These are phyloP conservation scores for Podaxis pistillaris DNA, from an alignment of 768 basidiomycete species.

Conservation along the genomic window DNA sequence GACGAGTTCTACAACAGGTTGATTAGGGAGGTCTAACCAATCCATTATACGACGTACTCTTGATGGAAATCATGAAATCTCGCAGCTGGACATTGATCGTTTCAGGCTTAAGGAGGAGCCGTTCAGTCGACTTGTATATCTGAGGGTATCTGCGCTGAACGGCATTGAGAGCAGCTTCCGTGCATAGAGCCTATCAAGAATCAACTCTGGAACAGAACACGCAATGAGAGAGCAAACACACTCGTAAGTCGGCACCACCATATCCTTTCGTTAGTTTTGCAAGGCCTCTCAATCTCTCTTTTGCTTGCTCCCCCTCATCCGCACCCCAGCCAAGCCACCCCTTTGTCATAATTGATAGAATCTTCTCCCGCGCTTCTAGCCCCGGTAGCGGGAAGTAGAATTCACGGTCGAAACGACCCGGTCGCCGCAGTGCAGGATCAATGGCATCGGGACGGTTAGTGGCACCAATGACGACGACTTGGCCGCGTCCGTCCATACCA, in stretches of 20 bases:
- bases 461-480: conserved; percentile 96
- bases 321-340: conserved; percentile 85
- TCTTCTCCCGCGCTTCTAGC: conserved; percentile 81
- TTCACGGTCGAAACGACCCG: conserved; percentile 95
- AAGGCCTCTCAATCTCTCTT: conserved; percentile 72
- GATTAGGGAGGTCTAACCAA: background rate
- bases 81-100: conserved; percentile 80
- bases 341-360: conserved; percentile 85
- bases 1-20: conserved; percentile 67
- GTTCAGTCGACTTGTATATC: conserved; percentile 89
- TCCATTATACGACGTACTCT: conserved; percentile 60
- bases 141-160: conserved; percentile 96
- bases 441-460: conserved; percentile 98
- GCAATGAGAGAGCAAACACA: conserved; percentile 35
- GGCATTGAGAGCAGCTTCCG: conserved; percentile 95
- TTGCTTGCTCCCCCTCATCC: conserved; percentile 39
- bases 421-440: conserved; percentile 90
- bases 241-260: conserved; percentile 94
- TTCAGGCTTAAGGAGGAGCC: conserved; percentile 81
- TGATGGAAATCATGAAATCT: conserved; percentile 97
- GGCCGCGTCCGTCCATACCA: conserved; percentile 97
- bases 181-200: conserved; percentile 77
- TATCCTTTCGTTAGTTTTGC: conserved; percentile 95
- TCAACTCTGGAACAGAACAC: conserved; percentile 13
- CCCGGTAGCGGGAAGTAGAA: conserved; percentile 96